Evolutionary conservation across 2,329 filamentous ascomycete species (phyloP).

Genomic region (Raffaelea albimanens): DNA sequence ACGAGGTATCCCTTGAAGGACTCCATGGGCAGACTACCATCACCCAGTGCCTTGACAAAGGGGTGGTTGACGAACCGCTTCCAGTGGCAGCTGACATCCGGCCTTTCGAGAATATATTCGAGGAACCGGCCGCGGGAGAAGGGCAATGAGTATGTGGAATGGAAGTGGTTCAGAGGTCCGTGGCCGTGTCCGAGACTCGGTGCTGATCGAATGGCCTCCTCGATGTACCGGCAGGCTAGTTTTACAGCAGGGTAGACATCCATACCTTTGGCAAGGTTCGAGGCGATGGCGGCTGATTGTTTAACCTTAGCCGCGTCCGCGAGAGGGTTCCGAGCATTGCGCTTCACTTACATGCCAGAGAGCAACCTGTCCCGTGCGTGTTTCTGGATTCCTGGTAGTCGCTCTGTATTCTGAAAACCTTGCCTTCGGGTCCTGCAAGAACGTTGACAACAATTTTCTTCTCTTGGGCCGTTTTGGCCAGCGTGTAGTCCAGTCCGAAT

Average conservation of each 20-base stretch:
- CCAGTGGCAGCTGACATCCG: slow-evolving; percentile 69
- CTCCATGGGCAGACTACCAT: slow-evolving; percentile 62
- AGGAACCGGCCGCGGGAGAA: slow-evolving; percentile 69
- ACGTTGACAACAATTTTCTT: slow-evolving; percentile 66
- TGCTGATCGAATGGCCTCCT: slow-evolving; percentile 59
- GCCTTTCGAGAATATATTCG: slow-evolving; percentile 68
- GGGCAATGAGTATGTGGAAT: slow-evolving; percentile 57
- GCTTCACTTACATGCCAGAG: slow-evolving; percentile 78
- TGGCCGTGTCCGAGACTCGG: slow-evolving; percentile 54
- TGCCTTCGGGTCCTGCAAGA: slow-evolving; percentile 48
- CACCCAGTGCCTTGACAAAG: slow-evolving; percentile 69
- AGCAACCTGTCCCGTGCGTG: slow-evolving; percentile 93
- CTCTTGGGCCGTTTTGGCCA: slow-evolving; percentile 49
- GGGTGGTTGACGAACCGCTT: slow-evolving; percentile 67
- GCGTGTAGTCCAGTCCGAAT: slow-evolving; percentile 52
- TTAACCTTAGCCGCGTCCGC: too few relatives aligned
- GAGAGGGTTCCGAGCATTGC: too few relatives aligned
- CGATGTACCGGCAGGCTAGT: slow-evolving; percentile 60
- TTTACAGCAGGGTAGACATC: slow-evolving; percentile 51
- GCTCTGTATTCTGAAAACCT: slow-evolving; percentile 56
- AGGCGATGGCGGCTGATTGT: slow-evolving; percentile 57
- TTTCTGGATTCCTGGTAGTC: slow-evolving; percentile 64
- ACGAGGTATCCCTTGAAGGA: slow-evolving; percentile 84
- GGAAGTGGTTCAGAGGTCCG: slow-evolving; percentile 71
- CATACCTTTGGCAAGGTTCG: slow-evolving; percentile 55